Conservation (phyloP, 768 basidiomycete species). For the Trametes cinnabarina region DNA sequence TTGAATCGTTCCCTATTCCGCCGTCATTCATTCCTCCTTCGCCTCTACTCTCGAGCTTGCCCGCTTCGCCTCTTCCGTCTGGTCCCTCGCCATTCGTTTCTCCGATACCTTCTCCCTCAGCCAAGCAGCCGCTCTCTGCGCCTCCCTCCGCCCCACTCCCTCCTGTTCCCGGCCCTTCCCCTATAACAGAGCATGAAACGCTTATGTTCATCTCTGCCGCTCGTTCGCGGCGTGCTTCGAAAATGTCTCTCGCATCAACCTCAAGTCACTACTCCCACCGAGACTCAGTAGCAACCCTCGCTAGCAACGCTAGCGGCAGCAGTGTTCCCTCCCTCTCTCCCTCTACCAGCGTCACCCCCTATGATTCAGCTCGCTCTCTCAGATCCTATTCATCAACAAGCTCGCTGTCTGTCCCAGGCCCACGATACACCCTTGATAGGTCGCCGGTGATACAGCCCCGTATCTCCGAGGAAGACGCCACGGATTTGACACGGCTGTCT, state of each 20-base stretch:
- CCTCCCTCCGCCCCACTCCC: slow-evolving; percentile 63
- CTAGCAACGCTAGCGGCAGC: slow-evolving; percentile 25
- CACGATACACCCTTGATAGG: slow-evolving; percentile 10
- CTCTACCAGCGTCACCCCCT: slow-evolving; percentile 23
- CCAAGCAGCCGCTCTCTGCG: slow-evolving; percentile 38
- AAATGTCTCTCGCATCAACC: slow-evolving; percentile 30
- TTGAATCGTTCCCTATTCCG: slow-evolving; percentile 33
- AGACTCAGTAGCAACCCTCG: slow-evolving; percentile 28
- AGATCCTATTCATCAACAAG: slow-evolving; percentile 29
- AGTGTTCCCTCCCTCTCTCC: slow-evolving; percentile 22
- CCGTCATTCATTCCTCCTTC: slow-evolving; percentile 32
- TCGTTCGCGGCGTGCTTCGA: slow-evolving; percentile 36
- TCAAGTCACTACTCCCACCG: slow-evolving; percentile 26
- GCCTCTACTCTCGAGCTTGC: slow-evolving; percentile 12
- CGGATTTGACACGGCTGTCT: slow-evolving; percentile 25
- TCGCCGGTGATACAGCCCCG: slow-evolving; percentile 26
- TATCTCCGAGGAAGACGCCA: slow-evolving; percentile 33
- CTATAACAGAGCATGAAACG: slow-evolving; percentile 50
- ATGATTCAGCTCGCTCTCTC: slow-evolving; percentile 27
- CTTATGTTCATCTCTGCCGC: slow-evolving; percentile 39
- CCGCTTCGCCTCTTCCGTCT: slow-evolving; percentile 7
- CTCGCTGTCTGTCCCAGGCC: slow-evolving; percentile 25
- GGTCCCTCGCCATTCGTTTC: slow-evolving; percentile 10
- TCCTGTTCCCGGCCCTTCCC: slow-evolving; percentile 62
- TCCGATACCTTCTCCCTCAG: slow-evolving; percentile 14